A percentile compares a stretch with the other conserved stretches of the same genome.
phyloP scores from a whole-genome alignment of 1,284 basidiomycete genomes.

The Neolentinus lepideus region DNA sequence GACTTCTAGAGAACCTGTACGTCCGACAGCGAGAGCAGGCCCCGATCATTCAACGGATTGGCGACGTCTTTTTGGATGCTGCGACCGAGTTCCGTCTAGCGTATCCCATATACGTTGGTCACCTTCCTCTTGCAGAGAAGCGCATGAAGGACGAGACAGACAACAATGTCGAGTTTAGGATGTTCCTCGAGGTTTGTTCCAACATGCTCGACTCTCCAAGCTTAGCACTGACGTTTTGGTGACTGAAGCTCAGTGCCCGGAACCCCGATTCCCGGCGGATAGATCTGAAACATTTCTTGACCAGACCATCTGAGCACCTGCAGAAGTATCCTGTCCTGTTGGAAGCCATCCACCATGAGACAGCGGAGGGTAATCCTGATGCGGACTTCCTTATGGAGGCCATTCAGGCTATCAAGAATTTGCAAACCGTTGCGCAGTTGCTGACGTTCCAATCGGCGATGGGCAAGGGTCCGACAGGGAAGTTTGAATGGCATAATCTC shows the following conservation, averaged over 20 bases:
- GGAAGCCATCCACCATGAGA: slow-evolving; percentile 81
- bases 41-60: slow-evolving; percentile 80
- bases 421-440: slow-evolving; percentile 72
- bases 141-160: slow-evolving; percentile 81
- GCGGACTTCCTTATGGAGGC: slow-evolving; percentile 73
- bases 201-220: background rate
- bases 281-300: slow-evolving; percentile 84
- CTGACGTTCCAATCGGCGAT: slow-evolving; percentile 84
- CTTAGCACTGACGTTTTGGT: background rate
- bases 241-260: slow-evolving; percentile 42
- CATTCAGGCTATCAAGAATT: slow-evolving; percentile 67
- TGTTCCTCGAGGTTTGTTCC: slow-evolving; percentile 76
- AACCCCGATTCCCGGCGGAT: slow-evolving; percentile 71
- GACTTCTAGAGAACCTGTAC: slow-evolving; percentile 79
- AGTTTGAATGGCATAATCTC: slow-evolving; percentile 86
- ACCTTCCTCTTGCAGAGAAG: slow-evolving; percentile 82
- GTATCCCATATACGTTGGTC: slow-evolving; percentile 84
- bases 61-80: slow-evolving; percentile 86
- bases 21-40: slow-evolving; percentile 85
- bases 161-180: slow-evolving; percentile 73
- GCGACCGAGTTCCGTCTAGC: slow-evolving; percentile 84
- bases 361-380: slow-evolving; percentile 73
- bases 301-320: slow-evolving; percentile 81
- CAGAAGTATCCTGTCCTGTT: slow-evolving; percentile 87
- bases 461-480: slow-evolving; percentile 66